Conservation (phyloP, 1,284 basidiomycete genomes). For the Veloboletus limbatus region DNA sequence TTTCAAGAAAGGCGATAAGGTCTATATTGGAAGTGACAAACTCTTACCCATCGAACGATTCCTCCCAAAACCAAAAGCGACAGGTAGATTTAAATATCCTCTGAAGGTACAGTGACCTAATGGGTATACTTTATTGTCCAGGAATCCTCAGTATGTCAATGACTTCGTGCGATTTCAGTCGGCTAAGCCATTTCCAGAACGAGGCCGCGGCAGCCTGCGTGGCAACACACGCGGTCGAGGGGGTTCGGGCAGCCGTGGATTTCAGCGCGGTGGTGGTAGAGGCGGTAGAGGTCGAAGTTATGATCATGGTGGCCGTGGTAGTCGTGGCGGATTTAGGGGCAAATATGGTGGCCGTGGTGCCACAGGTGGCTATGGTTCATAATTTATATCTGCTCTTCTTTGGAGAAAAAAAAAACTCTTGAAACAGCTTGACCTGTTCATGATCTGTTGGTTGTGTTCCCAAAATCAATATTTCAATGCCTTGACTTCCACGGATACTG, state of each 20-base stretch:
- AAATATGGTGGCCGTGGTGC: conserved; percentile 41
- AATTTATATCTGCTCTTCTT: conserved; percentile 14
- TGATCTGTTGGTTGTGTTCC: background rate
- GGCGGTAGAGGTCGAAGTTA: conserved; percentile 45
- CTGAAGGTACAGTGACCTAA: conserved; percentile 5
- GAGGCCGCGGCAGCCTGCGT: conserved; percentile 46
- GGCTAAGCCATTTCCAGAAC: conserved; percentile 43
- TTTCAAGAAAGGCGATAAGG: conserved; percentile 98
- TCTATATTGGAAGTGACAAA: conserved; percentile 96
- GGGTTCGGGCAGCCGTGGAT: conserved; percentile 47
- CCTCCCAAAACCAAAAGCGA: conserved; percentile 92
- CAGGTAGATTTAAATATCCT: conserved; percentile 44
- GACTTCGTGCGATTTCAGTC: background rate
- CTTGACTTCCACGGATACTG: conserved; percentile 46
- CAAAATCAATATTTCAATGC: conserved; percentile 39
- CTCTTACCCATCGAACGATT: conserved; percentile 96
- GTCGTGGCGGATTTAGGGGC: conserved; percentile 44
- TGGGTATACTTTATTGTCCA: conserved; percentile 18
- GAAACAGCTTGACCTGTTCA: background rate
- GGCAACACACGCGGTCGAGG: conserved; percentile 42
- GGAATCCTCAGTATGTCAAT: conserved; percentile 49
- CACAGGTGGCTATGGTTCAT: conserved; percentile 49
- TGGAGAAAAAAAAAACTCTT: background rate
- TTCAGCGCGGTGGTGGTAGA: conserved; percentile 38
- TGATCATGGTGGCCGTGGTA: conserved; percentile 45